Conservation (phyloP, 345 rosid species). For the Passiflora organensis region DNA sequence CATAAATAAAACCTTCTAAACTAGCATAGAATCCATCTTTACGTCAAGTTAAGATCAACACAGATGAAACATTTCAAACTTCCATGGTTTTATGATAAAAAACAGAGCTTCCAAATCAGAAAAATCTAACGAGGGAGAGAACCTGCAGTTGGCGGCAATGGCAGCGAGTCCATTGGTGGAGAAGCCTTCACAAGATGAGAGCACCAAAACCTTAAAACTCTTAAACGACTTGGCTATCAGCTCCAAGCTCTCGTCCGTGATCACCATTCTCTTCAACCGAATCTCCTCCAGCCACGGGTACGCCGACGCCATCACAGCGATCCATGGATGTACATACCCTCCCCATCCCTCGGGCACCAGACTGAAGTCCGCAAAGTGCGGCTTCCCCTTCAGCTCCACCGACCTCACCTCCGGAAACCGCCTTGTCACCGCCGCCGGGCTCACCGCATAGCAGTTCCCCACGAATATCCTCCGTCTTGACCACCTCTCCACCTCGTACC, state of each 20-base stretch:
- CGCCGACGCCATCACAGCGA: slow-evolving; percentile 44
- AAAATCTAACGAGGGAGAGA: not conserved
- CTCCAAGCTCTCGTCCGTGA: slow-evolving; percentile 75
- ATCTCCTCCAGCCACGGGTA: slow-evolving; percentile 72
- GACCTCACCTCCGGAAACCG: slow-evolving; percentile 85
- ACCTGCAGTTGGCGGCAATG: slow-evolving; percentile 91
- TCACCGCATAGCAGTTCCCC: slow-evolving; percentile 88
- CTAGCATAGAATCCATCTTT: too few relatives aligned
- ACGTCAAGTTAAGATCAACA: too few relatives aligned
- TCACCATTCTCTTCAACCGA: slow-evolving; percentile 84
- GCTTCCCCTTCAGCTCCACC: slow-evolving; percentile 83
- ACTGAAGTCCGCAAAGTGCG: slow-evolving; percentile 91
- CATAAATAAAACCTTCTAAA: not conserved
- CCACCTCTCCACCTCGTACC: slow-evolving; percentile 74
- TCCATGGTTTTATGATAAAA: too few relatives aligned
- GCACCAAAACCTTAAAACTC: slow-evolving; percentile 66
- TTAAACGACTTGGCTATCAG: slow-evolving; percentile 67
- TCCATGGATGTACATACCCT: slow-evolving; percentile 74
- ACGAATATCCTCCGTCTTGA: slow-evolving; percentile 59
- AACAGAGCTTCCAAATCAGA: not conserved
- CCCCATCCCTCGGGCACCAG: slow-evolving; percentile 98
- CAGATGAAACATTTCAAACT: too few relatives aligned
- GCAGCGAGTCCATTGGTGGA: slow-evolving; percentile 88
- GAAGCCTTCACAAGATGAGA: slow-evolving; percentile 85
- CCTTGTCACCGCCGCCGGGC: slow-evolving; percentile 46